Evolutionary conservation across 768 basidiomycete genomes (phyloP).

Genomic region (Suillus brevipes): DNA sequence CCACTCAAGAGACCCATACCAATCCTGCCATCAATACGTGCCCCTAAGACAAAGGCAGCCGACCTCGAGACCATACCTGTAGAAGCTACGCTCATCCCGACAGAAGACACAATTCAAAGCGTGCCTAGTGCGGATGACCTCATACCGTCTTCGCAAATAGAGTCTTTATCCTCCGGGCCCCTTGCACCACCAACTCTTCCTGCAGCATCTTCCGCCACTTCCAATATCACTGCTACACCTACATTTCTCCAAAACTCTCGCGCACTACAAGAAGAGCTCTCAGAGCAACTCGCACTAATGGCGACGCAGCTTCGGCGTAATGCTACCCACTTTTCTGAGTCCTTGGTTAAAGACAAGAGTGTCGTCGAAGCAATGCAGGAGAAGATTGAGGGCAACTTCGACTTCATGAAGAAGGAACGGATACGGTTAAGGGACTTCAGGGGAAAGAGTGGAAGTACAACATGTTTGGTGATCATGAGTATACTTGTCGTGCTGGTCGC

Average conservation of each 20-base stretch:
- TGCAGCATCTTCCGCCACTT: constrained; percentile 31
- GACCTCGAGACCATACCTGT: constrained; percentile 10
- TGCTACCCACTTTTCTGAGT: constrained; percentile 71
- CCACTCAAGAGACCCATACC: constrained; percentile 41
- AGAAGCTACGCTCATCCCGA: constrained; percentile 26
- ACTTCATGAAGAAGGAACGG: constrained; percentile 66
- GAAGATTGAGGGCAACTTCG: constrained; percentile 75
- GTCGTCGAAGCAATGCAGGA: constrained; percentile 66
- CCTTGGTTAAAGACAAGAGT: constrained; percentile 72
- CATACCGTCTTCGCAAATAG: constrained; percentile 39
- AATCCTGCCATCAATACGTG: constrained; percentile 55
- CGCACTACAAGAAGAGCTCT: constrained; percentile 71
- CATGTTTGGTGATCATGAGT: constrained; percentile 66
- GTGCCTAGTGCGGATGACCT: constrained; percentile 30
- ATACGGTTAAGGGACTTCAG: constrained; percentile 59
- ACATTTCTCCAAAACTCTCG: constrained; percentile 55
- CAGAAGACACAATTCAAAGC: constrained; percentile 18
- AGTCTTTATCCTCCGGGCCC: constrained; percentile 3
- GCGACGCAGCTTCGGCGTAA: constrained; percentile 85
- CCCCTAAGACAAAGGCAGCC: constrained; percentile 32
- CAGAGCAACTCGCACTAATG: constrained; percentile 79
- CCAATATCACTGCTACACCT: constrained; percentile 35
- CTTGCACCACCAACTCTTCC: constrained; percentile 20
- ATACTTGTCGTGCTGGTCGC: constrained; percentile 65
- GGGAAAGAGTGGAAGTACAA: constrained; percentile 67